Conservation (phyloP, 106 monocot genomes). For the Phalaenopsis equestris region DNA sequence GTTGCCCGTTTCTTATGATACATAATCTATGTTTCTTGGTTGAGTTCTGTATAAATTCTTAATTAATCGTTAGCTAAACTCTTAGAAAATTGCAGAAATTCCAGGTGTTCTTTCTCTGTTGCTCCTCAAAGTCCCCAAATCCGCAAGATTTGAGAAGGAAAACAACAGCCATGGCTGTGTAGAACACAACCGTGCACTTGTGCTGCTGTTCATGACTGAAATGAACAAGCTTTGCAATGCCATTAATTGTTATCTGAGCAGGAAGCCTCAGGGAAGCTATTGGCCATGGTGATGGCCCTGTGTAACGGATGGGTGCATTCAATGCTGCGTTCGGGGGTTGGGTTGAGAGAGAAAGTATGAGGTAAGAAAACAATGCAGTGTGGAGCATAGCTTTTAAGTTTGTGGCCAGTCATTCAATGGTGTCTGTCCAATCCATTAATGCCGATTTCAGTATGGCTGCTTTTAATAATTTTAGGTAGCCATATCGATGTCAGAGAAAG, state of each 20-base stretch:
- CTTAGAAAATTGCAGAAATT: neutral
- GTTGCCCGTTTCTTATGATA: too few relatives aligned
- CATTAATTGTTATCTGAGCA: neutral
- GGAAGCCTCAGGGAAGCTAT: neutral
- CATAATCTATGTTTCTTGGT: too few relatives aligned
- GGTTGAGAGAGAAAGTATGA: neutral
- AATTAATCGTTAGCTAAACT: too few relatives aligned
- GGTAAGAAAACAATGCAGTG: conserved; percentile 5
- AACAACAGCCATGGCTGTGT: too few relatives aligned
- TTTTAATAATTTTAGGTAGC: neutral
- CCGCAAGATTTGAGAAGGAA: too few relatives aligned
- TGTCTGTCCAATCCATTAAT: conserved; percentile 5
- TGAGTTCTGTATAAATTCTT: too few relatives aligned
- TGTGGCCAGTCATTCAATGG: neutral
- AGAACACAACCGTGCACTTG: neutral
- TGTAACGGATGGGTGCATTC: neutral
- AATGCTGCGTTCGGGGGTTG: neutral
- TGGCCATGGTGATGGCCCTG: too few relatives aligned
- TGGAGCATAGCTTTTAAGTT: neutral
- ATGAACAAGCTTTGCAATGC: neutral
- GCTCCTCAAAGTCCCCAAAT: too few relatives aligned
- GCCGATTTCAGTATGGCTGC: neutral
- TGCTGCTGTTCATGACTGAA: neutral
- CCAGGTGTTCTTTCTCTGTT: neutral
- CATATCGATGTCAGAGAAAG: neutral